Evolutionary conservation across 768 basidiomycete species (phyloP), one percentile per base, ranked within the genome.

Genomic region (Suillus tomentosus): DNA sequence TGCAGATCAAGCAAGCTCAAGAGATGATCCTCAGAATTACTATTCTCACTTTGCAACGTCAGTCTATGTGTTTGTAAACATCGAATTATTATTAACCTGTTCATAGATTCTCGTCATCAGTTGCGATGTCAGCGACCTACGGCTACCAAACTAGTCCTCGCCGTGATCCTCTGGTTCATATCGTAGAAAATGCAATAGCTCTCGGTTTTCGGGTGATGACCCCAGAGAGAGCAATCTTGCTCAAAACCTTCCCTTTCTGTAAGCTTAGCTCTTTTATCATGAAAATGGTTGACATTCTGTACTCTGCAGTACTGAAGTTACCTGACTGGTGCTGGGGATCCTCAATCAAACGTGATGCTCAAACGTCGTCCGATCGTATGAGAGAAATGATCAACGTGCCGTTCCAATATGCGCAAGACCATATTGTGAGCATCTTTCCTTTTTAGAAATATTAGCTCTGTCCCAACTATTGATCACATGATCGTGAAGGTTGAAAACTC

Each of bases 1-100:
- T 71, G 19, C 71, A 77, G 54, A 64, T 69, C 15, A 66, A 67
- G 54, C 69, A 70, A 42, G 68, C 72, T 2, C 22, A 66, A 54
- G 70, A 66, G 31, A 54, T 78, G n/a, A 65, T 31, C 76, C 80
- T 14, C 71, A 73, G 19, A 53, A 71, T 9, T 79, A 75, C 64
- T 56, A 67, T 3, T 56, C 63, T 42, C 77, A 79, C 43, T 59
- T 61, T 6, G 31, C 48, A 53, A 47, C 58, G 58, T 64, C 2
- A 60, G 63, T 24, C 2, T 9, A 60, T 37, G 10, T 31, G 19
- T 31, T 19, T 58, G 62, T 75, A 22, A n/a, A 50, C 13, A 31
- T 34, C 5, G 2, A 19, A 10, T 5, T 9, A 19, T 53, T 11
- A 24, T 15, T 9, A 15, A 56, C 8, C n/a, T 39, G 65, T 72